Evolutionary conservation across 2,329 filamentous ascomycete species (phyloP), one percentile per base, ranked within the genome.

Genomic region (Aspergillus ochraceus): DNA sequence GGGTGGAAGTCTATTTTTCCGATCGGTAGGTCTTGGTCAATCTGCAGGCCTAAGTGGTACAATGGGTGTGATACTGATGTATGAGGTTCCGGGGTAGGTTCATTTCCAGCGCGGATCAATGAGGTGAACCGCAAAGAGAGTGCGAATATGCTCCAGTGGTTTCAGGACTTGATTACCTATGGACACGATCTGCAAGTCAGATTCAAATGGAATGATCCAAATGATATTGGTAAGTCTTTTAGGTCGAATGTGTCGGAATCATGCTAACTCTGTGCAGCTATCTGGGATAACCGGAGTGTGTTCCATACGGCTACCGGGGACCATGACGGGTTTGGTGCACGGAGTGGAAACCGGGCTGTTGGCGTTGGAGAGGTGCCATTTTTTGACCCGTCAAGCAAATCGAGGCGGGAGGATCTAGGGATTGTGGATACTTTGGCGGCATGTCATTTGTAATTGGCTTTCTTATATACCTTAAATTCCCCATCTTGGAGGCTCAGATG

Each of bases 281-380:
- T 65, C 45, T 65, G 63, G 63, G 63, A 64, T 54, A 64, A 65
- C 32, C 58, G 63, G 24, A 62, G 61, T n/a, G 60, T 62, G 12
- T 64, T 61, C 57, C 55, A 70, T 59, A 64, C 77, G 77, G 74
- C 80, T 74, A 64, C 77, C 72, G 54, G 74, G 69, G 66, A 81
- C 76, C 68, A 80, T 70, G 68, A 76, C 14, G 61, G 58, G 0
- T 52, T 62, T 12, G 80, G 80, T 85, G 86, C 65, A 90, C 89
- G 79, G 89, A 92, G 80, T 98, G 20, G 95, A 94, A 59, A 95
- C 98, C 79, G 95, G 94, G 56, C 97, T 91, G 6, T 98, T 97
- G 76, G 95, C 92, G 70, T 98, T 97, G 81, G 95, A 97, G 76
- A 98, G 97, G 83, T 60, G 2, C 63, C 63, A 0, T 65, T 64